Percentiles rank a stretch among this genome's conserved stretches.
Evolutionary conservation across 805 yeast genomes (phyloP).

Genomic region (Ogataea nitratoaversa): DNA sequence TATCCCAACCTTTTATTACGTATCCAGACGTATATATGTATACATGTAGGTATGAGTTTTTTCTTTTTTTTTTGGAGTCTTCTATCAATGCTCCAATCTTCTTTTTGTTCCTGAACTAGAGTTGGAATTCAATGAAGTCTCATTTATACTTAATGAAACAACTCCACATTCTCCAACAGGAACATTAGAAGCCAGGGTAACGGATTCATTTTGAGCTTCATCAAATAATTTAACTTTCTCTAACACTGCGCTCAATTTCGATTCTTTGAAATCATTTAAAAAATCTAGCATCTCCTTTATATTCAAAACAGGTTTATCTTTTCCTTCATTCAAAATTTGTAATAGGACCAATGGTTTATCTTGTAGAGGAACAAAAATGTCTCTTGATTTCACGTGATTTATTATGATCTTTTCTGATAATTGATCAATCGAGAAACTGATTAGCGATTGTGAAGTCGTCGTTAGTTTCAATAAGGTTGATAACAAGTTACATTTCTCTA

Average conservation of each 20-base stretch:
- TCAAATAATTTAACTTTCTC: neutral
- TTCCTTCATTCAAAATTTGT: neutral
- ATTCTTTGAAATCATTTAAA: constrained; percentile 6
- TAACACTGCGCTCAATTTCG: neutral
- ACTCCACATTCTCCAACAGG: neutral
- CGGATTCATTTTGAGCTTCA: neutral
- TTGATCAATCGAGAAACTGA: constrained; percentile 16
- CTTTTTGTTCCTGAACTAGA: constrained; percentile 1
- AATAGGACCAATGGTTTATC: constrained; percentile 12
- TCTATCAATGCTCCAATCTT: constrained; percentile 1
- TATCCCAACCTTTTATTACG: too few species aligned
- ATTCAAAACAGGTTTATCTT: constrained; percentile 1
- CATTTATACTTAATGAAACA: neutral
- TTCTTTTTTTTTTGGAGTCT: neutral
- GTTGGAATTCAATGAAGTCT: neutral
- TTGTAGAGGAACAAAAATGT: constrained; percentile 14
- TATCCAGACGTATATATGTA: too few species aligned
- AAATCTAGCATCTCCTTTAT: constrained; percentile 5
- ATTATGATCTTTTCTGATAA: constrained; percentile 4
- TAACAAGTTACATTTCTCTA: constrained; percentile 1
- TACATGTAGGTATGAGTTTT: neutral
- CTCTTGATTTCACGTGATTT: constrained; percentile 11
- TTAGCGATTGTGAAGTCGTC: constrained; percentile 7
- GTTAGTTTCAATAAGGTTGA: constrained; percentile 9
- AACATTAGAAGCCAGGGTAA: neutral